Conservation (phyloP, 1,284 basidiomycete species). For the Austropuccinia psidii region DNA sequence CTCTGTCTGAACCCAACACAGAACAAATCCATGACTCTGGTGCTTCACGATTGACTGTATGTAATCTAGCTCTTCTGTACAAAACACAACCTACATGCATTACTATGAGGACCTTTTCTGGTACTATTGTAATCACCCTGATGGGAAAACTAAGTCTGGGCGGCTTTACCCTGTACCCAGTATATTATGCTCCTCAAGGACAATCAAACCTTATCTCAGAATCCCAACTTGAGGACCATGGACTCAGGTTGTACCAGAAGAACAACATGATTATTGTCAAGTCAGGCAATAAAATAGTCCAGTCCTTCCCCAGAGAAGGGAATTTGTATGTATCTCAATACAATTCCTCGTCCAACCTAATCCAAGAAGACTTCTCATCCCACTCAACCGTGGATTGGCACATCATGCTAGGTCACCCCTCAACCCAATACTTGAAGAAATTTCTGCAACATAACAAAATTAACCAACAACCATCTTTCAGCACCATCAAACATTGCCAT, state of each 20-base stretch:
- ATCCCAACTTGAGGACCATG: slow-evolving; percentile 11
- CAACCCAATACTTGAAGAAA: not conserved
- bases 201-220: not conserved
- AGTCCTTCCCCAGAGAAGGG: not conserved
- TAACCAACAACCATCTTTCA: not conserved
- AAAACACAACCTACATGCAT: not conserved
- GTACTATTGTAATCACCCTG: not conserved
- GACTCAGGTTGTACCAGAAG: not conserved
- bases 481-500: not conserved
- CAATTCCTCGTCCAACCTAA: too few relatives aligned
- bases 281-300: not conserved
- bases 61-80: too few relatives aligned
- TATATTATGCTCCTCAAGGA: not conserved
- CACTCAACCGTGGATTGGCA: too few relatives aligned
- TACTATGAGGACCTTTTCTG: not conserved
- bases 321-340: slow-evolving; percentile 1
- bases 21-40: too few relatives aligned
- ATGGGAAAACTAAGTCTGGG: not conserved
- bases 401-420: not conserved
- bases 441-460: not conserved
- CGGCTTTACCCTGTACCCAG: not conserved
- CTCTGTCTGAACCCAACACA: too few relatives aligned
- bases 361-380: too few relatives aligned
- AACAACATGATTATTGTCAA: not conserved
- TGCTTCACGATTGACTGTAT: too few relatives aligned